A percentile compares a stretch with the other conserved stretches of the same genome.
Conservation (phyloP, 306 rosid genomes). For the Rosa persica region DNA sequence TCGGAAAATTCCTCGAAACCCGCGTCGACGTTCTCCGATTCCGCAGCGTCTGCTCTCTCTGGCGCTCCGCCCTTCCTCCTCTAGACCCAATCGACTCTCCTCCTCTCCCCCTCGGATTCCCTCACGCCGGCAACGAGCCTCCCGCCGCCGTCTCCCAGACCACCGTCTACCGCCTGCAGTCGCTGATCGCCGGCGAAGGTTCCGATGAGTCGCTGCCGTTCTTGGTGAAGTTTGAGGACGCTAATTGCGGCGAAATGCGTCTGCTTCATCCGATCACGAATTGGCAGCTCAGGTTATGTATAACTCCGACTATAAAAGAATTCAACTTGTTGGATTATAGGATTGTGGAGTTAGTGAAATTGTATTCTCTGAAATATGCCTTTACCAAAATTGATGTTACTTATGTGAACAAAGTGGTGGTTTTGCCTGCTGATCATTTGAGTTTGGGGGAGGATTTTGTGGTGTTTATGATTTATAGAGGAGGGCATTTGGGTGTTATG, state of each 20-base stretch:
- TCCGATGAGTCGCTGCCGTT: not conserved
- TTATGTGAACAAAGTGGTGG: slow-evolving; percentile 25
- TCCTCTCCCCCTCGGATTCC: slow-evolving; percentile 33
- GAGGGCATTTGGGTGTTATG: slow-evolving; percentile 49
- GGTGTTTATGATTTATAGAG: slow-evolving; percentile 12
- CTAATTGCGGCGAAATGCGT: slow-evolving; percentile 16
- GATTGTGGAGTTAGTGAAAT: slow-evolving; percentile 36
- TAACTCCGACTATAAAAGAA: not conserved
- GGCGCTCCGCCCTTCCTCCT: slow-evolving; percentile 44
- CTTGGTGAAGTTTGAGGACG: slow-evolving; percentile 37
- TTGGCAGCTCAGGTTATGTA: slow-evolving; percentile 17
- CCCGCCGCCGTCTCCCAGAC: slow-evolving; percentile 15
- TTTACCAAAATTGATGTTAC: not conserved
- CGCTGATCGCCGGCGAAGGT: not conserved
- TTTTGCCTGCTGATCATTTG: not conserved
- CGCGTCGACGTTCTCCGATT: slow-evolving; percentile 49
- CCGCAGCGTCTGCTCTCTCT: slow-evolving; percentile 47
- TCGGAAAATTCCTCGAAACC: slow-evolving; percentile 38
- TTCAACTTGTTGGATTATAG: slow-evolving; percentile 34
- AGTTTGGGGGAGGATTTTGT: not conserved
- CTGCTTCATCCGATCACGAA: slow-evolving; percentile 41
- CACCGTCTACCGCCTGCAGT: slow-evolving; percentile 40
- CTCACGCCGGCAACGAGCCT: not conserved
- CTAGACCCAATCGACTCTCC: not conserved
- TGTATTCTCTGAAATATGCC: slow-evolving; percentile 23